Evolutionary conservation across 805 yeast species (phyloP), one percentile per base, ranked within the genome.

Genomic region (Ogataea saltuana): DNA sequence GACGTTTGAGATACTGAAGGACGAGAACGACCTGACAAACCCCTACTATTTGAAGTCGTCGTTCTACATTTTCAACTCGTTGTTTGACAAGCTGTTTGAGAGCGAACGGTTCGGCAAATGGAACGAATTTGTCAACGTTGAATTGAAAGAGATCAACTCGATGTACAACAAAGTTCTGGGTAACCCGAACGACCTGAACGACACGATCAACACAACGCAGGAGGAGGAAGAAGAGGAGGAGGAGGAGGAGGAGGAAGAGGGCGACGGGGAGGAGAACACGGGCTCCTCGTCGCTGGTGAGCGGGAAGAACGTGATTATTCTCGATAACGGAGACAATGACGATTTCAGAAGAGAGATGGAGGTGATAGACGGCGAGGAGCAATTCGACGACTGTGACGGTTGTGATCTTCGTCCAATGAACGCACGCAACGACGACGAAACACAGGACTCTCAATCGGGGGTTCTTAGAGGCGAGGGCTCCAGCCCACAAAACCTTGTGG

Each of bases 101-200:
- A 38, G 50, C 29, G 39, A 53, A 1, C 44, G 47, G 29, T 63
- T 64, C 38, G 34, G 55, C 12, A 44, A 50, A 17, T 78, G 83
- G 83, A 69, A 68, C 25, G 70, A 72, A 63, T 78, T 75, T 58
- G 74, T 76, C 18, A 68, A 70, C 34, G 75, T 71, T 8, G 65
- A 73, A 15, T 59, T 78, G 33, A 66, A 75, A 39, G 75, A 75
- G 41, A 75, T 80, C 9, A 67, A 81, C 46, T 78, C 76, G 39
- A 70, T 76, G 61, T 77, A 78, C 54, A 78, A 76, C 57, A 80
- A 75, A 20, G 81, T 78, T 3, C 59, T 78, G 22, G 83, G 83
- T 3, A 76, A 79, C 42, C 67, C 67, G 6, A 63, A 60, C 29
- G 68, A 63, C 25, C 42, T 48, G 19, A 50, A 38, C 31, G 53